Evolutionary conservation across 805 yeast genomes (phyloP), one percentile per base, ranked within the genome.

Genomic region (Suhomyces sp.): DNA sequence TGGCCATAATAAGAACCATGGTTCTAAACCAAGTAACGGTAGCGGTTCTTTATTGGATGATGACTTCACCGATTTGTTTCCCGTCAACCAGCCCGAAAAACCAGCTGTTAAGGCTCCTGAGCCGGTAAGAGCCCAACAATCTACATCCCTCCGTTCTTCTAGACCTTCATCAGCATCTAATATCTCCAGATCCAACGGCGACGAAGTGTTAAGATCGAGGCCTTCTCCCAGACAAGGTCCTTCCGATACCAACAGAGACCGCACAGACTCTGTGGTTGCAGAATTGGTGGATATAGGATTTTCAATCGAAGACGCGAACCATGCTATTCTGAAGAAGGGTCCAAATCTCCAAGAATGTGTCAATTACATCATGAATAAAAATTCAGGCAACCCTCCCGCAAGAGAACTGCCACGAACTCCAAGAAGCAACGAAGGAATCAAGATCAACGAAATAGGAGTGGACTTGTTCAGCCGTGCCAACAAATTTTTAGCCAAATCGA

Each of bases 251-350:
- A 20, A 9, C 5, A 2, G 10, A 25, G 9, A 12, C 28, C n/a
- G 3, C 3, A 12, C 25, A 23, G 84, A 79, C 44, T 62, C 61
- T 26, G 68, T 77, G 1, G 52, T 85, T 12, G 91, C 91, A 0
- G 84, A 79, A 46, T 64, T 86, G 27, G 58, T 84, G 2, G 93
- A 86, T 40, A 87, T 87, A 78, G 95, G 95, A 2, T 87, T 87
- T 49, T 58, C 81, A 1, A 62, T 74, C 1, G 79, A 76, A 2
- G 74, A 69, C 34, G 79, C 93, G 4, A 71, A 68, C 17, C 58
- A 61, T 2, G 95, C 95, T 0, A 65, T 87, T 23, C 69, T 59
- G 6, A 59, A 65, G 29, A 76, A 81, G 0, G 86, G 88, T 0
- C 53, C 70, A 5, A 76, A 83, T 45, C 64, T 85, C 6, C 76